Conservation (phyloP, 371 early-diverging fungal genomes). For the Lichtheimia ramosa region DNA sequence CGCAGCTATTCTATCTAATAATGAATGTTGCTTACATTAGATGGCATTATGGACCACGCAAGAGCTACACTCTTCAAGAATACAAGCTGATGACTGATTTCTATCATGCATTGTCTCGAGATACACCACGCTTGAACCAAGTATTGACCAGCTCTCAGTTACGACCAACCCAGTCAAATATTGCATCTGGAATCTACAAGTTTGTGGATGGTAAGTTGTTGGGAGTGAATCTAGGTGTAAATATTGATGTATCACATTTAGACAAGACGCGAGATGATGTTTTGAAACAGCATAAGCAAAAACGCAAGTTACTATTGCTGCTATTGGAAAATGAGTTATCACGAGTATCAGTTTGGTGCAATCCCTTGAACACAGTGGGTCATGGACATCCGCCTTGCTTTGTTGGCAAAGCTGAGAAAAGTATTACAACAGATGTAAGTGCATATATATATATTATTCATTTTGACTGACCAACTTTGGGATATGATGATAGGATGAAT, state of each 20-base stretch:
- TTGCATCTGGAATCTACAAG: constrained; percentile 41
- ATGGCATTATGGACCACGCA: constrained; percentile 74
- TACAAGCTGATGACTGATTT: constrained; percentile 70
- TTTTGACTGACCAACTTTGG: neutral
- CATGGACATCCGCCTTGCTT: constrained; percentile 41
- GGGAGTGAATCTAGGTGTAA: neutral
- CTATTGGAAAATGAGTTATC: constrained; percentile 88
- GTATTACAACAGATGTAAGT: constrained; percentile 46
- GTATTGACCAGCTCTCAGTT: constrained; percentile 48
- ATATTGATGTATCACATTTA: neutral
- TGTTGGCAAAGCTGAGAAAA: constrained; percentile 43
- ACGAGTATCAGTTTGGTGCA: constrained; percentile 80
- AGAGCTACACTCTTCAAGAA: constrained; percentile 62
- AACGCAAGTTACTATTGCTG: constrained; percentile 63
- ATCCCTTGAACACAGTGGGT: constrained; percentile 62
- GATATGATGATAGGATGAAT: constrained; percentile 59
- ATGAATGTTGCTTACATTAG: constrained; percentile 21
- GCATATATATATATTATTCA: neutral
- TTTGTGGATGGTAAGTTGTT: constrained; percentile 32
- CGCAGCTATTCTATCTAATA: neutral
- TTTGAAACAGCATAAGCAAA: constrained; percentile 18
- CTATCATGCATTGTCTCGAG: constrained; percentile 62
- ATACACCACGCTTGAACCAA: constrained; percentile 56
- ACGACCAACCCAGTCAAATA: constrained; percentile 33
- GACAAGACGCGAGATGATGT: constrained; percentile 43